These are phyloP conservation scores for Neonectria hederae DNA, from an alignment of 2,329 filamentous ascomycete species.

Conservation along the genomic window DNA sequence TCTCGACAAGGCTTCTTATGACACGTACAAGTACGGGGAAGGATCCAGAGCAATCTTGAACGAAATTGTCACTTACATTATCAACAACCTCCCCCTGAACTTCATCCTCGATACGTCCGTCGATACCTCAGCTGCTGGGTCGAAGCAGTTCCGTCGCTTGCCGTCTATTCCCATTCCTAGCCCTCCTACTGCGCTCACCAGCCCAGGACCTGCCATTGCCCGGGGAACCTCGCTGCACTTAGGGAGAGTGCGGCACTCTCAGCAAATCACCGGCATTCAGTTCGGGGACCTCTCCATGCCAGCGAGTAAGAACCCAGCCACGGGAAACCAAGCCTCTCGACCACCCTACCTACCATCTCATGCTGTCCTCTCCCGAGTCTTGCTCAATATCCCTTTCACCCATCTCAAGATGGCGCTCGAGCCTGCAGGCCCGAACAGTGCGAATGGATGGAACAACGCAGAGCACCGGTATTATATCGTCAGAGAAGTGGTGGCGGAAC, in stretches of 20 bases:
- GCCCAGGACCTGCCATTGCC: conserved; percentile 43
- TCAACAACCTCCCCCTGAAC: conserved; percentile 66
- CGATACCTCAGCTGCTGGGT: conserved; percentile 55
- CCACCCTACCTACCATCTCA: conserved; percentile 49
- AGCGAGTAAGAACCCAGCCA: conserved; percentile 40
- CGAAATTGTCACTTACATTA: conserved; percentile 66
- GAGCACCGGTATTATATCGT: conserved; percentile 60
- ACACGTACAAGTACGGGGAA: conserved; percentile 61
- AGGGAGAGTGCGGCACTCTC: conserved; percentile 54
- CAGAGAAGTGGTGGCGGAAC: conserved; percentile 62
- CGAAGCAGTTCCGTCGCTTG: conserved; percentile 52
- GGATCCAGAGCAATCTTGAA: conserved; percentile 65
- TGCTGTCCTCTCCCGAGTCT: conserved; percentile 68
- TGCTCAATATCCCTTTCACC: conserved; percentile 76
- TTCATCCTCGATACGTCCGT: conserved; percentile 66
- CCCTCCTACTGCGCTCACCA: background rate
- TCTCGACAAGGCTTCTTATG: conserved; percentile 50
- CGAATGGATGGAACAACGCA: conserved; percentile 60
- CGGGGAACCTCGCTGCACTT: conserved; percentile 50
- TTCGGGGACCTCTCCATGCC: conserved; percentile 72
- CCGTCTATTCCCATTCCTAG: conserved; percentile 37
- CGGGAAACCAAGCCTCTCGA: conserved; percentile 44
- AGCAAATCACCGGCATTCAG: conserved; percentile 69
- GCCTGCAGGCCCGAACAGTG: conserved; percentile 61
- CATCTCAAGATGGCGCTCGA: conserved; percentile 73